Conservation (phyloP, 352 stramenopile genomes). For the Phytopythium vexans region DNA sequence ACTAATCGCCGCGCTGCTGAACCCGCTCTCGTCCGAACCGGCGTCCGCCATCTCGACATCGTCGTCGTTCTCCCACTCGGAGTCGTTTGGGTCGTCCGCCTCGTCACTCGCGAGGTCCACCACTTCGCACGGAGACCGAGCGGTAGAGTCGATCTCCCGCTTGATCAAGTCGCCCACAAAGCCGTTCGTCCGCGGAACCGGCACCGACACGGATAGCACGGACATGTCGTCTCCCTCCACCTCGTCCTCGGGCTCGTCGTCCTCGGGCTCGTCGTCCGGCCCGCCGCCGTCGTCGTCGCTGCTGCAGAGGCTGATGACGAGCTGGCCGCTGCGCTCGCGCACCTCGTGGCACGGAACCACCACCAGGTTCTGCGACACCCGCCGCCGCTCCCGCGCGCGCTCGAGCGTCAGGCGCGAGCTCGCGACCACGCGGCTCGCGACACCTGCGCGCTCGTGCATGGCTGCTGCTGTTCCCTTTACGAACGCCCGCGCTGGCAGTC, state of each 20-base stretch:
- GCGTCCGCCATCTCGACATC: no score
- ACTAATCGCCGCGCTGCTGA: background rate
- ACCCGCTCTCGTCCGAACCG: no score
- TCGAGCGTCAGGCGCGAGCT: slow-evolving; percentile 29
- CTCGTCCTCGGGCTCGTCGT: background rate
- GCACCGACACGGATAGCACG: no score
- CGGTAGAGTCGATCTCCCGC: no score
- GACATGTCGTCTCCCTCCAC: no score
- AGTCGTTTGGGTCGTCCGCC: no score
- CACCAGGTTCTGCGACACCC: slow-evolving; percentile 76
- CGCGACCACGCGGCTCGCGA: slow-evolving; percentile 28
- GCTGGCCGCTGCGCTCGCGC: slow-evolving; percentile 41
- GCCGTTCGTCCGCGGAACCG: no score
- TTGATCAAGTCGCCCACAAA: no score
- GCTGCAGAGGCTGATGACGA: slow-evolving; percentile 58
- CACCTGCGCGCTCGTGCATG: slow-evolving; percentile 15
- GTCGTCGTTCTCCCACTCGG: no score
- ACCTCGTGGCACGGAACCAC: slow-evolving; percentile 67
- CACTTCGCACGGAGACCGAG: no score
- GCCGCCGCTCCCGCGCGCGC: slow-evolving; percentile 66
- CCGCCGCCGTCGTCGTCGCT: slow-evolving; percentile 19
- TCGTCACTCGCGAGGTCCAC: no score
- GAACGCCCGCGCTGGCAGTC: no score
- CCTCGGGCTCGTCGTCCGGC: slow-evolving; percentile 10
- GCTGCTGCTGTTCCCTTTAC: slow-evolving; percentile 1